Conservation (phyloP, 495 filamentous ascomycete genomes). For the Sordaria brevicollis region DNA sequence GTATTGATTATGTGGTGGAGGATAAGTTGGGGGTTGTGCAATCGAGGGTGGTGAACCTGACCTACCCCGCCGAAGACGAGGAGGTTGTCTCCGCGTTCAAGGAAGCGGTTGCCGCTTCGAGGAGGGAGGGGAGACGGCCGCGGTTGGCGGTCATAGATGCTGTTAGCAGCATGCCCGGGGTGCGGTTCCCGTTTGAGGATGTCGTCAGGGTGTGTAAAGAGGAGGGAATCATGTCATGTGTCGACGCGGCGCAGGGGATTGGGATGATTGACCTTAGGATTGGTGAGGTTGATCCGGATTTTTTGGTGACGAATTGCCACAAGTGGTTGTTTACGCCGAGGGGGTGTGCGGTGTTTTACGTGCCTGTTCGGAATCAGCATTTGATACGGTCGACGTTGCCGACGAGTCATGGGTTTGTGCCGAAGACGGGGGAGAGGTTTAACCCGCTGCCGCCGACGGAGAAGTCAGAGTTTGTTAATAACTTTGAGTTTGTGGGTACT, state of each 20-base stretch:
- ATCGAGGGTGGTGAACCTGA: conserved; percentile 32
- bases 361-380: conserved; percentile 59
- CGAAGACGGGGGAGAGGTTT: conserved; percentile 18
- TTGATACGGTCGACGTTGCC: conserved; percentile 67
- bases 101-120: conserved; percentile 34
- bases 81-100: conserved; percentile 46
- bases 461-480: conserved; percentile 50
- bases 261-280: conserved; percentile 68
- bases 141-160: conserved; percentile 69
- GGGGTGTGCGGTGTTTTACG: conserved; percentile 69
- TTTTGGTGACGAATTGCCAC: conserved; percentile 75
- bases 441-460: conserved; percentile 36
- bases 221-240: conserved; percentile 46
- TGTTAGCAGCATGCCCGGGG: conserved; percentile 62
- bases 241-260: conserved; percentile 80
- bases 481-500: conserved; percentile 74
- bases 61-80: conserved; percentile 51
- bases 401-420: conserved; percentile 52
- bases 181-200: conserved; percentile 67
- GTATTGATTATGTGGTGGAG: conserved; percentile 59
- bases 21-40: conserved; percentile 24
- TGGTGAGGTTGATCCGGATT: conserved; percentile 57
- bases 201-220: conserved; percentile 53
- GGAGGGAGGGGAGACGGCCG: conserved; percentile 29
- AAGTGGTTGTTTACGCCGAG: conserved; percentile 91